These are phyloP conservation scores for Trichoderma parareesei DNA, from an alignment of 495 filamentous ascomycete species.

Conservation along the genomic window DNA sequence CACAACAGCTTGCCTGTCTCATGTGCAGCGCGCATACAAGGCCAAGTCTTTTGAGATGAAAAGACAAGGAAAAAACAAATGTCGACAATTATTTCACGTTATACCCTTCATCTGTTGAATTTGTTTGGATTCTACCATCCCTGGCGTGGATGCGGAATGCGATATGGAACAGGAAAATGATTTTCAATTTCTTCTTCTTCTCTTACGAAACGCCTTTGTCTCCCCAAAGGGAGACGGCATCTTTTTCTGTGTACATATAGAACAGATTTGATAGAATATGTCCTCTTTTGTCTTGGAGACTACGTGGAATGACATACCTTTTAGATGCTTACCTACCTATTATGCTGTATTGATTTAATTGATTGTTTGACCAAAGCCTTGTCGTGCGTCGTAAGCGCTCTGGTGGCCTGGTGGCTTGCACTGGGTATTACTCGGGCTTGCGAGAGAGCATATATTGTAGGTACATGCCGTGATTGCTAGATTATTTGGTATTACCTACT, in stretches of 20 bases:
- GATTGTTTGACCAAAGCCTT: background rate
- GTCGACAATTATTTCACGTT: background rate
- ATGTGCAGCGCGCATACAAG: constrained; percentile 13
- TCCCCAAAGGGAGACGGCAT: background rate
- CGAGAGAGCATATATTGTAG: too few species aligned
- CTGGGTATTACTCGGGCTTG: too few species aligned
- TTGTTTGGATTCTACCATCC: constrained; percentile 5
- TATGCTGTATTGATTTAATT: background rate
- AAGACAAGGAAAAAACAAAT: background rate
- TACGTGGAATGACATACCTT: constrained; percentile 9
- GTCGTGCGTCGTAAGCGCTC: background rate
- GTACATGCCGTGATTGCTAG: too few species aligned
- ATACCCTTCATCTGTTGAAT: constrained; percentile 16
- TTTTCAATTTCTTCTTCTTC: background rate
- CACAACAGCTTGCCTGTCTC: too few species aligned
- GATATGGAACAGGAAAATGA: constrained; percentile 10
- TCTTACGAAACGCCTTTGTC: background rate
- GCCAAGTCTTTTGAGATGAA: background rate
- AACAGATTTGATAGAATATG: constrained; percentile 5
- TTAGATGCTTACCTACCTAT: background rate
- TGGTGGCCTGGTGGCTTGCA: background rate
- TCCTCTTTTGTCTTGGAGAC: background rate
- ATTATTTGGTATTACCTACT: too few species aligned
- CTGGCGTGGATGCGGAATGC: constrained; percentile 9
- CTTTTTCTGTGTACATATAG: constrained; percentile 8